Base-by-base conservation (phyloP, 2,329 filamentous ascomycete genomes). In the Curvularia lunata region DNA sequence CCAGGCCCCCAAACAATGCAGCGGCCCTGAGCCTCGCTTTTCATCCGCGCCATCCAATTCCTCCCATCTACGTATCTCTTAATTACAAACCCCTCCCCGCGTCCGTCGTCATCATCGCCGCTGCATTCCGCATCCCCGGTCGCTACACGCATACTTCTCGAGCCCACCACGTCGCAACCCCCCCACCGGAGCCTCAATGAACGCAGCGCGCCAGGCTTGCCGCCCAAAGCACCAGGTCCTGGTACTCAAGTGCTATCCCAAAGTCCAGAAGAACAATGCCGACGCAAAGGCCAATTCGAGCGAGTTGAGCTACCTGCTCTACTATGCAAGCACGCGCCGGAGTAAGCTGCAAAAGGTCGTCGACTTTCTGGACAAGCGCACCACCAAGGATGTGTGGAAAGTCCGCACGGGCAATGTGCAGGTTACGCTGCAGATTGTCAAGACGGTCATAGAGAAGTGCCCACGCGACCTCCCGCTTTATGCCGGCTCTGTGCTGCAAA, bases 311-410 rank as follows among this genome's bases (percentile, higher is more conserved):
- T 98, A 98, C 76, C 86, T 99, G 64, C 87, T 98, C 53, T 98
- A 96, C 84, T 98, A 99, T 82, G 92, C 91, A 61, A 96, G 91
- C 74, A 97, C 93, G 68, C 91, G 94, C 59, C 88, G 92, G 65
- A 94, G 91, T 79, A 99, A 98, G 84, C 88, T 98, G 69, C 91
- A 95, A 73, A 99, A 99, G 80, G 93, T 99, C 66, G 92, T 92
- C 77, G 88, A 88, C 68, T 99, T 97, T 75, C 84, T 99, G 64
- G 93, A 98, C 81, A 96, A 94, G 83, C 92, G 94, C 81, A 95
- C 92, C 21, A 91, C 91, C 61, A 89, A 88, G 72, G 95, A 99
- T 81, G 92, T 97, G 65, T 96, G 90, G 87, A 90, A 91, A 73
- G 85, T 87, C 77, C 88, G 92, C 72, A 91, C 95, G 73, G 93